These are phyloP conservation scores for Pascua sp. DNA, from an alignment of 1,284 basidiomycete genomes.

Conservation along the genomic window DNA sequence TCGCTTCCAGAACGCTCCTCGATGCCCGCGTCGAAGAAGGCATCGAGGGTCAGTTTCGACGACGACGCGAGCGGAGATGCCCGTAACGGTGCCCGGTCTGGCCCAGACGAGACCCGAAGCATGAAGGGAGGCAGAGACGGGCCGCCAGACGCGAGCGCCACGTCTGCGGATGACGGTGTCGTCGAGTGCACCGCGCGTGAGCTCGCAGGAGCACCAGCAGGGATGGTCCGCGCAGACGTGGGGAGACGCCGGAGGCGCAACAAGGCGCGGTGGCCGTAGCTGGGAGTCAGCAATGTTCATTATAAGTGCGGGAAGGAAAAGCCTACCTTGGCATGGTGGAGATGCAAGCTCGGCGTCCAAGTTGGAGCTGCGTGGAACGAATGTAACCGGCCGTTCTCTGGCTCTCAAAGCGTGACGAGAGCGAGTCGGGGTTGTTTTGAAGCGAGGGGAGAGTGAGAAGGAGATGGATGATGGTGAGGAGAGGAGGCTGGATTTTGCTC, in stretches of 20 bases:
- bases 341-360: neutral
- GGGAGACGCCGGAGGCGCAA: slow-evolving; percentile 11
- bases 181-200: neutral
- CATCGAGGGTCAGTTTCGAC: slow-evolving; percentile 28
- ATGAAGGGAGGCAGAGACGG: too few species aligned
- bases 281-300: neutral
- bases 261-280: slow-evolving; percentile 10
- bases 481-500: too few species aligned
- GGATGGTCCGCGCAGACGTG: neutral
- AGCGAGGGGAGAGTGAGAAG: too few species aligned
- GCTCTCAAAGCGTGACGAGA: too few species aligned
- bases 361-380: too few species aligned
- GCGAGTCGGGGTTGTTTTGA: too few species aligned
- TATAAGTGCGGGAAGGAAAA: neutral
- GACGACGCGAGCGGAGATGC: slow-evolving; percentile 24
- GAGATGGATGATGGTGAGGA: too few species aligned
- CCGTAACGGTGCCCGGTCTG: neutral
- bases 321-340: slow-evolving; percentile 11
- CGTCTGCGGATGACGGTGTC: neutral
- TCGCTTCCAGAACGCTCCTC: neutral
- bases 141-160: neutral
- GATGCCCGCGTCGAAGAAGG: slow-evolving; percentile 6
- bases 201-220: neutral
- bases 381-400: too few species aligned
- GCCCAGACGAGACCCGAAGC: too few species aligned